Evolutionary conservation across 129 eudicot species (phyloP).

Genomic region (Centaurea solstitialis): DNA sequence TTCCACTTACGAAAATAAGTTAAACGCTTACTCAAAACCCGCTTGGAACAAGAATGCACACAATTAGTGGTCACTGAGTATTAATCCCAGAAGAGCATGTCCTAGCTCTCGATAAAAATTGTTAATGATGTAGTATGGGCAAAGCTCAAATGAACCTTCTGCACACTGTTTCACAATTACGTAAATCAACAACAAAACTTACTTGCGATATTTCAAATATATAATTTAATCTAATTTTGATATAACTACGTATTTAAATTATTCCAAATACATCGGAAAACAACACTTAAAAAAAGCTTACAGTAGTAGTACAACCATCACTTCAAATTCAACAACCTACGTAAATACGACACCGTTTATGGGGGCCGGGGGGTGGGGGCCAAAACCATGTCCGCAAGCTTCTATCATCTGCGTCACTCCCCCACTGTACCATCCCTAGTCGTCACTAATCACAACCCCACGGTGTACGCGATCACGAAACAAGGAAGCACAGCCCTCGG

Average conservation of each 20-base stretch:
- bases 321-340: not conserved
- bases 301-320: not conserved
- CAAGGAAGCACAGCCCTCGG: constrained; percentile 94
- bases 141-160: too few relatives aligned
- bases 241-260: not conserved
- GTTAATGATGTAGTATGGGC: too few relatives aligned
- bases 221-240: too few relatives aligned
- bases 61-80: too few relatives aligned
- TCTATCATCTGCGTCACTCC: constrained; percentile 20
- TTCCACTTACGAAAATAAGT: too few relatives aligned
- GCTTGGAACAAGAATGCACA: too few relatives aligned
- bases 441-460: constrained; percentile 26
- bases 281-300: not conserved
- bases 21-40: too few relatives aligned
- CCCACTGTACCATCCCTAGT: constrained; percentile 10
- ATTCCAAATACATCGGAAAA: not conserved
- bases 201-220: too few relatives aligned
- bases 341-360: not conserved
- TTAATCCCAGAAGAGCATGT: too few relatives aligned
- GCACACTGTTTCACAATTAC: too few relatives aligned
- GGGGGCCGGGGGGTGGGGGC: not conserved
- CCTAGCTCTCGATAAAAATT: too few relatives aligned
- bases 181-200: too few relatives aligned
- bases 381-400: constrained; percentile 13
- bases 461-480: constrained; percentile 71